These are phyloP conservation scores for Fraxinus excelsior DNA, from an alignment of 257 asterid genomes.

Conservation along the genomic window DNA sequence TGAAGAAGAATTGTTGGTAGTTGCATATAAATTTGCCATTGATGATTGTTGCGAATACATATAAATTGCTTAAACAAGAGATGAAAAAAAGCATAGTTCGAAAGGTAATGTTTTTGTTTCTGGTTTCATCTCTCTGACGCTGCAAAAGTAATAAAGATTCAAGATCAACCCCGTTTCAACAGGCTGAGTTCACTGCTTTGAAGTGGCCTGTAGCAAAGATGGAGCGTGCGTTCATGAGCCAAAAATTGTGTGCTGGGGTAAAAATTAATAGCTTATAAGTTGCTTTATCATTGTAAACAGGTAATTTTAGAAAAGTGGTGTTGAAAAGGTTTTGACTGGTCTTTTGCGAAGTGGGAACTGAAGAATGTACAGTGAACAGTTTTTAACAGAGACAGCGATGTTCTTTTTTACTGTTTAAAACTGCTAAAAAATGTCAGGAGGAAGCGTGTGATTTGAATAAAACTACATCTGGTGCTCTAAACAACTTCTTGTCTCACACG, in stretches of 20 bases:
- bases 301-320: too few species aligned
- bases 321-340: background rate
- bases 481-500: too few species aligned
- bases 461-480: too few species aligned
- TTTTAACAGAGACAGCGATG: background rate
- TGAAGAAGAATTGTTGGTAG: conserved; percentile 4
- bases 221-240: conserved; percentile 18
- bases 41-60: background rate
- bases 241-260: background rate
- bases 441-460: background rate
- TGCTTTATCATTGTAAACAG: too few species aligned
- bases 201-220: background rate
- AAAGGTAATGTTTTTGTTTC: conserved; percentile 1
- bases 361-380: background rate
- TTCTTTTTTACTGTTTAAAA: background rate
- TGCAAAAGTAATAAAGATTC: background rate
- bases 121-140: background rate
- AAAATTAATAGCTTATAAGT: too few species aligned
- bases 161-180: background rate
- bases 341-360: background rate
- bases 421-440: background rate
- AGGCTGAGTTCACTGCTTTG: background rate
- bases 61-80: conserved; percentile 23
- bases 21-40: conserved; percentile 49
- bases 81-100: conserved; percentile 5